Base-by-base conservation (phyloP, 352 stramenopile genomes). In the Pythium scleroteichum region DNA sequence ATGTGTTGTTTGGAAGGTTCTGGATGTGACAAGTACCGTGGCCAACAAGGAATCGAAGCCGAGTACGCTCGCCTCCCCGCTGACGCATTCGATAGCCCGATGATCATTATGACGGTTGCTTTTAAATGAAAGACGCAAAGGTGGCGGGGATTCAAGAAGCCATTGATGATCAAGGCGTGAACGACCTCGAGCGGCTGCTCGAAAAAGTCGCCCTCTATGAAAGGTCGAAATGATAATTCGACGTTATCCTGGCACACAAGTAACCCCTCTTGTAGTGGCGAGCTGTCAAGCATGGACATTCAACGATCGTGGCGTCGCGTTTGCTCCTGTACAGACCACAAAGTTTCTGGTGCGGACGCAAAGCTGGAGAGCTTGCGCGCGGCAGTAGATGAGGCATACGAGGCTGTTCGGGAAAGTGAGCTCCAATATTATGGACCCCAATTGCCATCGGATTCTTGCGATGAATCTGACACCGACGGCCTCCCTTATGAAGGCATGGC, bases 201-300 rank as follows among this genome's bases (percentile, higher is more conserved):
- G 60, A 62, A 20, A 35, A 53, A 33, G 52, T 38, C 12, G 20
- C 46, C 1, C 47, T 69, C 4, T 69, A 64, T 20, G 48, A 69
- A n/a, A 64, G 29, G 54, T 63, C 29, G 1, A 23, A 48, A 16
- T 13, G 22, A 2, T 33, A 12, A 13, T 26, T 23, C 5, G 10
- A 27, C 41, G 10, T 48, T 26, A 48, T 17, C 8, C 4, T 12
- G 8, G 6, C 38, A 19, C 23, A 48, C 20, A 41, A 26, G 39
- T 12, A 26, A 26, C 17, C 38, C 2, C 13, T 62, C 8, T 7
- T 48, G 9, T 33, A 69, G 62, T 49, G 62, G 62, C 4, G 62
- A 65, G 10, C 35, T 69, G 6, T 53, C 52, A 2, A 35, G 52
- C 4, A 13, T 14, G 4, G 55, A 69, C n/a, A 29, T 69, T n/a